Evolutionary conservation across 139 green algal species (phyloP).

Genomic region (Chlamydomonas asymmetrica): DNA sequence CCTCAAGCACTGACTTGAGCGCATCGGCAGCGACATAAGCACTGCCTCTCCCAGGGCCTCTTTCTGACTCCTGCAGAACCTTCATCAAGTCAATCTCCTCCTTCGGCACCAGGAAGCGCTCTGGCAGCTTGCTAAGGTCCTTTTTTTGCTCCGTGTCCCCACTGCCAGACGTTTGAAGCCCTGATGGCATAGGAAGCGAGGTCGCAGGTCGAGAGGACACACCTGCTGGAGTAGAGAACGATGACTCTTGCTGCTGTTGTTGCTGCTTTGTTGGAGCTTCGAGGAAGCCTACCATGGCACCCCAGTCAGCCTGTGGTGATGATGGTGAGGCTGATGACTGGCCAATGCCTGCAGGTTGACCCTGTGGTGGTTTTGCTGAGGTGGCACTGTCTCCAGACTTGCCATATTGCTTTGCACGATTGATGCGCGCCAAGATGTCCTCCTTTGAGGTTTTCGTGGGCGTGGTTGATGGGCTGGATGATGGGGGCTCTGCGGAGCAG

Average conservation of each 20-base stretch:
- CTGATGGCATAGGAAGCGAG: too few species aligned
- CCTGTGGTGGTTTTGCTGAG: background rate
- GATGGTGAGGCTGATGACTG: background rate
- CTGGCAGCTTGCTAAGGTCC: too few species aligned
- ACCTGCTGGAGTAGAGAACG: too few species aligned
- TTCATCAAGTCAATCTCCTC: conserved; percentile 16
- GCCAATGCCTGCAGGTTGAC: conserved; percentile 3
- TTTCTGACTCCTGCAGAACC: conserved; percentile 12
- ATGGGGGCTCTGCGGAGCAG: too few species aligned
- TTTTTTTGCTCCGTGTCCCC: too few species aligned
- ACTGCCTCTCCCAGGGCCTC: conserved; percentile 21
- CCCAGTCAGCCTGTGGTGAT: conserved; percentile 4
- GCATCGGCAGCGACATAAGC: conserved; percentile 41
- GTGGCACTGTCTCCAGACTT: too few species aligned
- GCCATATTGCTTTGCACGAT: conserved; percentile 22
- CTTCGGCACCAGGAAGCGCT: too few species aligned
- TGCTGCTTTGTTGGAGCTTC: too few species aligned
- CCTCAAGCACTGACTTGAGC: conserved; percentile 25
- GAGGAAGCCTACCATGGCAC: conserved; percentile 12
- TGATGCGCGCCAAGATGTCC: conserved; percentile 15
- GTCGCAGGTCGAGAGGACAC: too few species aligned
- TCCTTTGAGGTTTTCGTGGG: conserved; percentile 15
- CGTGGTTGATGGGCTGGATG: too few species aligned
- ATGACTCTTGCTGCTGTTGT: too few species aligned
- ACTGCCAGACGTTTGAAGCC: too few species aligned